These are phyloP conservation scores for Colletotrichum zoysiae DNA, from an alignment of 2,329 filamentous ascomycete genomes.

Conservation along the genomic window DNA sequence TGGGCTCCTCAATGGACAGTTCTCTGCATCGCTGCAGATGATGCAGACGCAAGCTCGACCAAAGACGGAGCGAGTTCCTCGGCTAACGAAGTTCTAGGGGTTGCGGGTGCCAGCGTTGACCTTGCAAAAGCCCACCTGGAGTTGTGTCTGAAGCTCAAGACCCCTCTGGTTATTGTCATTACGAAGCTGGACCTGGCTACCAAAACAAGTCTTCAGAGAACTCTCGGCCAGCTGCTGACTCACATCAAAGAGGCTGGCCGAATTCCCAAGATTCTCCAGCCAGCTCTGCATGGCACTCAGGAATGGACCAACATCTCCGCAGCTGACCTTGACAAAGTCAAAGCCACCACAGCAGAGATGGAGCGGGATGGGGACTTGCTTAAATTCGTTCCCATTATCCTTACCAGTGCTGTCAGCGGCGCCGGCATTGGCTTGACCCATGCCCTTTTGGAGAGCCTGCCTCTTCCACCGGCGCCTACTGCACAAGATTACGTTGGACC, in stretches of 20 bases:
- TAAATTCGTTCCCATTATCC: slow-evolving; percentile 81
- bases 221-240: slow-evolving; percentile 79
- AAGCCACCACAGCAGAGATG: slow-evolving; percentile 66
- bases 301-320: slow-evolving; percentile 69
- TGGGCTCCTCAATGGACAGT: slow-evolving; percentile 97
- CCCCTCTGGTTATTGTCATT: slow-evolving; percentile 84
- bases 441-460: slow-evolving; percentile 81
- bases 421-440: slow-evolving; percentile 85
- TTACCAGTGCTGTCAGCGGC: slow-evolving; percentile 89
- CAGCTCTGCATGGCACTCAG: slow-evolving; percentile 60
- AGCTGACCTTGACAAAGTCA: slow-evolving; percentile 69
- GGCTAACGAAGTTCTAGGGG: slow-evolving; percentile 64
- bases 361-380: slow-evolving; percentile 56
- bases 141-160: slow-evolving; percentile 82
- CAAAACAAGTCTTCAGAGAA: slow-evolving; percentile 76
- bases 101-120: slow-evolving; percentile 71
- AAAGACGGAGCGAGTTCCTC: slow-evolving; percentile 59
- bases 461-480: slow-evolving; percentile 71
- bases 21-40: slow-evolving; percentile 87
- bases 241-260: slow-evolving; percentile 81
- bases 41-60: slow-evolving; percentile 60
- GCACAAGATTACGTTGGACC: slow-evolving; percentile 67
- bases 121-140: slow-evolving; percentile 85
- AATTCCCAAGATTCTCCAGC: slow-evolving; percentile 78
- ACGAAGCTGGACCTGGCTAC: slow-evolving; percentile 93